Evolutionary conservation across 352 stramenopile species (phyloP).

Genomic region (Pythium folliculosum): DNA sequence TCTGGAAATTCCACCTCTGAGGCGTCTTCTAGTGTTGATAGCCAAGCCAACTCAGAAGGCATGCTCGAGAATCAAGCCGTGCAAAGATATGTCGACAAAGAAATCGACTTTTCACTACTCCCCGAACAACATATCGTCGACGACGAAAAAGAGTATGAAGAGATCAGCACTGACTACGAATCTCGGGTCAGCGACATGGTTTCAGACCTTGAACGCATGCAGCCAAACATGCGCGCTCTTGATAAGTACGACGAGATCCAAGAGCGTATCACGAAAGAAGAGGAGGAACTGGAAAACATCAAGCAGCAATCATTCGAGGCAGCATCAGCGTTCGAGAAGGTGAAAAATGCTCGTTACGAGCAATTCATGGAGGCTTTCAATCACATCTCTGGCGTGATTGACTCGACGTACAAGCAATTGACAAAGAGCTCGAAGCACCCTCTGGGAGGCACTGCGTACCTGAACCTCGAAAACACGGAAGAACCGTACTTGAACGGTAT

Average conservation of each 20-base stretch:
- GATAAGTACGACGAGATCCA: slow-evolving; percentile 89
- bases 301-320: slow-evolving; percentile 66
- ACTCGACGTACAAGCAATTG: slow-evolving; percentile 97
- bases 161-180: slow-evolving; percentile 72
- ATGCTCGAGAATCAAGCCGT: slow-evolving; percentile 51
- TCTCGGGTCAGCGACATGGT: slow-evolving; percentile 65
- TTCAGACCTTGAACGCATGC: slow-evolving; percentile 92
- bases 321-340: slow-evolving; percentile 69
- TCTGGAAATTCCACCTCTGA: not conserved
- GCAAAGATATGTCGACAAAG: slow-evolving; percentile 45
- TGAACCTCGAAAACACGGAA: slow-evolving; percentile 86
- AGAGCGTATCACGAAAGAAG: slow-evolving; percentile 71
- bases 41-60: slow-evolving; percentile 37
- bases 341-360: slow-evolving; percentile 73
- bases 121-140: slow-evolving; percentile 67
- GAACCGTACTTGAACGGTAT: slow-evolving; percentile 98
- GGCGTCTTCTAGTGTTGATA: slow-evolving; percentile 29
- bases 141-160: slow-evolving; percentile 87
- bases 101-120: slow-evolving; percentile 92
- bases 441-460: slow-evolving; percentile 83
- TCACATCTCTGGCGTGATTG: slow-evolving; percentile 91
- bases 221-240: slow-evolving; percentile 97
- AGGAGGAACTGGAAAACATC: slow-evolving; percentile 77
- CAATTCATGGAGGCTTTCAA: slow-evolving; percentile 95
- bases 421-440: slow-evolving; percentile 98